Base-by-base conservation (phyloP, 1,139 yeast species). In the Suzukiozyma palmioleophila region DNA sequence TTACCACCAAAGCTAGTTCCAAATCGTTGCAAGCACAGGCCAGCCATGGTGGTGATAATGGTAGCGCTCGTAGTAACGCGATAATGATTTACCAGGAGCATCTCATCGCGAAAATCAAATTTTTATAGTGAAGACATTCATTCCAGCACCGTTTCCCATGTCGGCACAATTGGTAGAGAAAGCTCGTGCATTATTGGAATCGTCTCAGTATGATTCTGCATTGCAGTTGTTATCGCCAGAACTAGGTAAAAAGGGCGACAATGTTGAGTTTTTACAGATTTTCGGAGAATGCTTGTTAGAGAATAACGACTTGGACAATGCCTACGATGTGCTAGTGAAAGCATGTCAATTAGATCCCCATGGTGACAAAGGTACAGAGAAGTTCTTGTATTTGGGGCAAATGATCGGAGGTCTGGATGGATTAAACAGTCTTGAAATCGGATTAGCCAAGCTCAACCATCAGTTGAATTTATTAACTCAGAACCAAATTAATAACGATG, bases 361-460 rank as follows among this genome's bases (percentile, higher is more conserved):
- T 1, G 96, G 86, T 1, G 49, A 60, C 1, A 52, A 62, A 36
- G 95, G 92, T 1, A 68, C 75, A 31, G 96, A 87, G 56, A 90
- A 90, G 63, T 90, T 85, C 56, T 73, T 92, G 42, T 88, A 92
- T 63, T 67, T 90, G 49, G 99, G 97, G 1, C 98, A 92, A 63
- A 79, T 92, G 39, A 69, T 83, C 26, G 97, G 97, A 29, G 96
- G 95, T 26, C 50, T 50, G 24, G 87, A 81, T 48, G 97, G 97
- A 9, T 58, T 87, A 26, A 60, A 67, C n/a, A 71, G 76, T 53
- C 73, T 85, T 44, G 77, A 79, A 47, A 70, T 69, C 41, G 97
- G 95, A 4, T 66, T 87, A 36, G 63, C 62, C 30, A 72, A 68
- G 40, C 63, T 84, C 40, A 66, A 73, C 40, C 54, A 59, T 33